Base-by-base conservation (phyloP, 768 basidiomycete genomes). In the Tulasnella sp. region DNA sequence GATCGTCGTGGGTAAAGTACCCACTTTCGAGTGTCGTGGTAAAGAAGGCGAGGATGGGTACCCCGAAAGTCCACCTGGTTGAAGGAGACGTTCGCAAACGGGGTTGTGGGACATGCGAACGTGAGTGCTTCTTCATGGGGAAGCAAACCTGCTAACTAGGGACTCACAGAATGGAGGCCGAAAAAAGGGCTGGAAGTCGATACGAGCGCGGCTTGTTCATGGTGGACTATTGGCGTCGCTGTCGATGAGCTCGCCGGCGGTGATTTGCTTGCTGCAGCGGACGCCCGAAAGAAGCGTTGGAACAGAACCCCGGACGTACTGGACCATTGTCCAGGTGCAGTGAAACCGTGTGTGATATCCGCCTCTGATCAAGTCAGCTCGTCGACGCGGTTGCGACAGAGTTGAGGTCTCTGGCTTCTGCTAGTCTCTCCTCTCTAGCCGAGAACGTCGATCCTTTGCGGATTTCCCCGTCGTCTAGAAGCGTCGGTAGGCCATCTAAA, bases 131-230 rank as follows among this genome's bases (percentile, higher is more conserved):
- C n/a, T 31, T 9, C 24, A 22, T 22, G 12, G 41, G 58, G 44
- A 60, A n/a, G n/a, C n/a, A n/a, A n/a, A n/a, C n/a, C 14, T 41
- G 20, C 0, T 24, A 60, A 42, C 20, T 72, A 81, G 22, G 78
- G 31, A 83, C 86, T 46, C n/a, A 94, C 93, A 97, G 91, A 86
- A 99, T 95, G 14, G n/a, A 96, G 96, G 18, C 98, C 98, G 84
- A 97, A 97, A 2, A 97, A 90, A 0, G 96, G 96, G 84, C 94
- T 94, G 18, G 93, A 91, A 5, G 96, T 96, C 48, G 99, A 88
- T 3, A 99, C 94, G 0, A 99, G 96, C 4, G 99, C 95, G 98
- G 0, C 99, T 98, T 12, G 93, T 99, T 7, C 94, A 96, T 20
- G 98, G 92, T 6, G 98, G 98, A 24, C 99, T 94, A 82, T 98